Percentiles rank a stretch among this genome's conserved stretches.
phyloP scores from a whole-genome alignment of 2,329 filamentous ascomycete species.

The Cercospora sojina region DNA sequence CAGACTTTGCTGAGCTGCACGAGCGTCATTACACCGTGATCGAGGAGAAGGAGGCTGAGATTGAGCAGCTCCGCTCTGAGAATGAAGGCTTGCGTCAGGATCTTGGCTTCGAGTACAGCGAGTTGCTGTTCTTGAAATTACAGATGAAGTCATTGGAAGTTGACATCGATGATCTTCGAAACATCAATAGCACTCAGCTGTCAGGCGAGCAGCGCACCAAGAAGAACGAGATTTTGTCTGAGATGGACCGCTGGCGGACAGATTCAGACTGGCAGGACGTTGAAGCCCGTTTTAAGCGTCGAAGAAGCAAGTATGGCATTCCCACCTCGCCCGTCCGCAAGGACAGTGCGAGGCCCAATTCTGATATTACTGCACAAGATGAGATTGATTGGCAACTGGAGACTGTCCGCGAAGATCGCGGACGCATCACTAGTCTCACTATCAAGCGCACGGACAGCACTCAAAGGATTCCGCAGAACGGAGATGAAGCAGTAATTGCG shows the following conservation, averaged over 20 bases:
- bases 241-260: slow-evolving; percentile 38
- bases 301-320: slow-evolving; percentile 35
- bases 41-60: slow-evolving; percentile 35
- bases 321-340: slow-evolving; percentile 20
- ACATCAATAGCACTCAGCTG: slow-evolving; percentile 20
- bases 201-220: slow-evolving; percentile 14
- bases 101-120: slow-evolving; percentile 41
- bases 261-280: slow-evolving; percentile 39
- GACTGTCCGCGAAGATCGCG: slow-evolving; percentile 28
- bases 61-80: slow-evolving; percentile 38
- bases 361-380: slow-evolving; percentile 15
- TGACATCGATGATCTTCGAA: slow-evolving; percentile 31
- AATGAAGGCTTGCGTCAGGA: slow-evolving; percentile 41
- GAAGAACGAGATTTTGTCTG: slow-evolving; percentile 31
- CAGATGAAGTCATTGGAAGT: slow-evolving; percentile 42
- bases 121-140: slow-evolving; percentile 42
- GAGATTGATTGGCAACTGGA: slow-evolving; percentile 32
- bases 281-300: slow-evolving; percentile 34
- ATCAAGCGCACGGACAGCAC: slow-evolving; percentile 28
- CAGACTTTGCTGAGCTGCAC: slow-evolving; percentile 37
- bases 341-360: slow-evolving; percentile 8
- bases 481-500: slow-evolving; percentile 7
- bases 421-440: slow-evolving; percentile 32
- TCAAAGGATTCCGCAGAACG: slow-evolving; percentile 3
- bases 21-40: slow-evolving; percentile 33